Evolutionary conservation across 1,284 basidiomycete genomes (phyloP).

Genomic region (Pascua guehoae): DNA sequence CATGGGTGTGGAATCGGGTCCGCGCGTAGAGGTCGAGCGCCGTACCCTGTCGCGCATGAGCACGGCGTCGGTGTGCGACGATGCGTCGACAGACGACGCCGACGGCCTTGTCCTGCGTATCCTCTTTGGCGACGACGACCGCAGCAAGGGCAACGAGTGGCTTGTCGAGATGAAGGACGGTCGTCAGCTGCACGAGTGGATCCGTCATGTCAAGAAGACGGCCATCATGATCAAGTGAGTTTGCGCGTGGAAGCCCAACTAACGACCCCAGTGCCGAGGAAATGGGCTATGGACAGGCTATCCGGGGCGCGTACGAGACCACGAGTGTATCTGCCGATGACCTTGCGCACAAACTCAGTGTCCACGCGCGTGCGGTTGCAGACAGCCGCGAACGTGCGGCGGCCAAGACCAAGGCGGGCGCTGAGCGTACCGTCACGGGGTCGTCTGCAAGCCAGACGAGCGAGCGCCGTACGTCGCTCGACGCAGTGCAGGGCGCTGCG

Average conservation of each 20-base stretch:
- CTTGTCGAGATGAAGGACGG: conserved; percentile 33
- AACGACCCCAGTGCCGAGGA: conserved; percentile 26
- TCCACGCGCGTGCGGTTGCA: conserved; percentile 11
- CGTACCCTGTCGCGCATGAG: conserved; percentile 10
- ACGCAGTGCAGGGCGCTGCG: conserved; percentile 4
- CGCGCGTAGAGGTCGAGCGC: conserved; percentile 17
- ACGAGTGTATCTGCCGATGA: conserved; percentile 23
- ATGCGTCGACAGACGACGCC: neutral
- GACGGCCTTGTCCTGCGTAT: conserved; percentile 16
- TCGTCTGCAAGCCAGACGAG: conserved; percentile 4
- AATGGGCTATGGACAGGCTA: conserved; percentile 26
- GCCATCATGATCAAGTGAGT: conserved; percentile 29
- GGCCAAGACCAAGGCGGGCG: neutral
- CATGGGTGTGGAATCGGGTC: neutral
- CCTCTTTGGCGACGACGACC: conserved; percentile 16
- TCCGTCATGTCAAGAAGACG: conserved; percentile 35
- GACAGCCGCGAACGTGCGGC: neutral
- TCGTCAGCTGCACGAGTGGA: conserved; percentile 32
- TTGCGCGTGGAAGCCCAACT: neutral
- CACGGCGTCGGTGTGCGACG: conserved; percentile 11
- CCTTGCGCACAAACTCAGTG: conserved; percentile 23
- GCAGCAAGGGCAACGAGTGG: conserved; percentile 27
- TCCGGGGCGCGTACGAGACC: conserved; percentile 22
- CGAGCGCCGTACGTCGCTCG: conserved; percentile 2
- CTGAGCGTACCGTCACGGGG: neutral